phyloP scores from a whole-genome alignment of 805 yeast genomes.

The Ogataea trehaloabstinens region DNA sequence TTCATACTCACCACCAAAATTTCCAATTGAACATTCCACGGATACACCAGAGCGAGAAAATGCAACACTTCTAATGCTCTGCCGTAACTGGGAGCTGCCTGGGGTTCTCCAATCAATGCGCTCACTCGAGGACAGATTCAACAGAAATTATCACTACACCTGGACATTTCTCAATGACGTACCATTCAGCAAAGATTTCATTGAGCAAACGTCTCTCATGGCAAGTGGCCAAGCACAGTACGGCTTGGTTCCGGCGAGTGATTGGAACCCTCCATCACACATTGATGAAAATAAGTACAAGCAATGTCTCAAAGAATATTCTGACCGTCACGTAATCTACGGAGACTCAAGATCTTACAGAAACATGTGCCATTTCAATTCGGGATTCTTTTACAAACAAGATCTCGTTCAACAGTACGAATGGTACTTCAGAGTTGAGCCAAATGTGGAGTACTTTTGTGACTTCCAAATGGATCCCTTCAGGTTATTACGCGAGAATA shows the following conservation, averaged over 20 bases:
- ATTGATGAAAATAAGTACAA: conserved; percentile 60
- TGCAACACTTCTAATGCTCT: conserved; percentile 86
- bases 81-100: conserved; percentile 72
- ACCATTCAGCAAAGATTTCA: conserved; percentile 63
- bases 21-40: conserved; percentile 19
- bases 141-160: conserved; percentile 61
- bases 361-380: conserved; percentile 94
- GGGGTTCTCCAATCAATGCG: conserved; percentile 78
- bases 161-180: conserved; percentile 81
- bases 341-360: conserved; percentile 70
- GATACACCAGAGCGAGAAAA: conserved; percentile 51
- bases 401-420: conserved; percentile 69
- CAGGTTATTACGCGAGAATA: conserved; percentile 68
- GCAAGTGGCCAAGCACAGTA: conserved; percentile 67
- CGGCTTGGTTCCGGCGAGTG: conserved; percentile 61
- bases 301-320: conserved; percentile 43
- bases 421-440: conserved; percentile 95
- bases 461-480: conserved; percentile 90
- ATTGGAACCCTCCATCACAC: conserved; percentile 77
- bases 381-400: conserved; percentile 87
- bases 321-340: conserved; percentile 52
- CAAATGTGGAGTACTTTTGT: conserved; percentile 84
- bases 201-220: conserved; percentile 55
- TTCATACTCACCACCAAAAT: conserved; percentile 33
- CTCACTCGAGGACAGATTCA: conserved; percentile 73